Evolutionary conservation across 805 yeast genomes (phyloP).

Genomic region (Yarrowia deformans): DNA sequence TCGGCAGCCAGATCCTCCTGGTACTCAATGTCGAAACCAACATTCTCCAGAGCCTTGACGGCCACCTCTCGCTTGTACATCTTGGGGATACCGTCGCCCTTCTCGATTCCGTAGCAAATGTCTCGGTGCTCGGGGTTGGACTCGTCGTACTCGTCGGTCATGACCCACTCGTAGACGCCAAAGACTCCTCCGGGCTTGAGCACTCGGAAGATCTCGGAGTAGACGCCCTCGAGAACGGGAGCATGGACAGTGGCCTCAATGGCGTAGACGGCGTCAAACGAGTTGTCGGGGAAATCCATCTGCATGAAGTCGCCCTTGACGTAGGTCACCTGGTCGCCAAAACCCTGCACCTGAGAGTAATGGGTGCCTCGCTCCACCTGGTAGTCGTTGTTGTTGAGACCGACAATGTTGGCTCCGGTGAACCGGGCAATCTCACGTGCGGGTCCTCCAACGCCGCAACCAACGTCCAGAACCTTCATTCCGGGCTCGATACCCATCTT

Average conservation of each 20-base stretch:
- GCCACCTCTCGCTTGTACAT: constrained; percentile 91
- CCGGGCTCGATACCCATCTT: constrained; percentile 80
- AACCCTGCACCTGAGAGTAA: constrained; percentile 70
- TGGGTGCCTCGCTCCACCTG: constrained; percentile 87
- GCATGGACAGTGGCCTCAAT: constrained; percentile 99
- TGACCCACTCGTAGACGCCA: constrained; percentile 99
- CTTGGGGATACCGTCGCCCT: constrained; percentile 99
- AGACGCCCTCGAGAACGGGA: constrained; percentile 94
- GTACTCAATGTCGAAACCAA: constrained; percentile 83
- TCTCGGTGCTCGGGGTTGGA: constrained; percentile 86
- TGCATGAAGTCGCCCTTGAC: constrained; percentile 99
- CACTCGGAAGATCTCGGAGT: constrained; percentile 90
- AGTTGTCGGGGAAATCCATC: constrained; percentile 89
- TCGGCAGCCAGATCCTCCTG: constrained; percentile 83
- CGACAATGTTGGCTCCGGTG: constrained; percentile 85
- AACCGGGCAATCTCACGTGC: constrained; percentile 95
- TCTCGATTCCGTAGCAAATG: constrained; percentile 95
- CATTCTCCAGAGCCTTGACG: constrained; percentile 78
- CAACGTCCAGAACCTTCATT: constrained; percentile 94
- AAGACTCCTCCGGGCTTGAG: constrained; percentile 97
- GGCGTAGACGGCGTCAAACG: constrained; percentile 97
- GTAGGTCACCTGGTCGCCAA: constrained; percentile 77
- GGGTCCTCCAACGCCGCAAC: constrained; percentile 99
- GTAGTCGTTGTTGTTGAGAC: constrained; percentile 96
- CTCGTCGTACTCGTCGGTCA: constrained; percentile 94